Evolutionary conservation across 331 rosid genomes (phyloP).

Genomic region (Acacia pycnantha): DNA sequence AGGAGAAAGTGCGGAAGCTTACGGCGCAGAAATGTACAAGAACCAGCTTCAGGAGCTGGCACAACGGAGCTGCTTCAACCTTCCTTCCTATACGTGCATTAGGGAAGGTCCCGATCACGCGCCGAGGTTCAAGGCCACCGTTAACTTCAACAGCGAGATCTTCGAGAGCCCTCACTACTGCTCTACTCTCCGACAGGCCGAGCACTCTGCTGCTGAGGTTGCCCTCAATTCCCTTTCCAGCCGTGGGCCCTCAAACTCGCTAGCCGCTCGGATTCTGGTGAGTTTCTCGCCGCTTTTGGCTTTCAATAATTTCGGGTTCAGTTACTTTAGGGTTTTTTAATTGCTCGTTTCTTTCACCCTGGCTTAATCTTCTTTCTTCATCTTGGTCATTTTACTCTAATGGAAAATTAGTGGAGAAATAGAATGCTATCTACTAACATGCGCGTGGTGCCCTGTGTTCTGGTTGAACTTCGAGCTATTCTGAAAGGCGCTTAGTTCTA

Average conservation of each 20-base stretch:
- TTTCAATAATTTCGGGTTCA: not conserved
- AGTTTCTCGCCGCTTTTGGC: conserved; percentile 24
- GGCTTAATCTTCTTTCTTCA: conserved; percentile 16
- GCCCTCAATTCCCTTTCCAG: conserved; percentile 83
- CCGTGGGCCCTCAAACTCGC: conserved; percentile 97
- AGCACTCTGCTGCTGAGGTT: conserved; percentile 98
- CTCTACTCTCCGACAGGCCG: conserved; percentile 91
- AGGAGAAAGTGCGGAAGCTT: conserved; percentile 26
- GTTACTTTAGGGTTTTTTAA: conserved; percentile 21
- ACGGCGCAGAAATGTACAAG: conserved; percentile 82
- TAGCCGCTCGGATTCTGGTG: conserved; percentile 90
- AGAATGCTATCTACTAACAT: conserved; percentile 17
- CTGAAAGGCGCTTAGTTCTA: not conserved
- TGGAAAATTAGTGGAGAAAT: not conserved
- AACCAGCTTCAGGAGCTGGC: conserved; percentile 99
- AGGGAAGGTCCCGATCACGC: conserved; percentile 99
- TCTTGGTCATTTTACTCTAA: not conserved
- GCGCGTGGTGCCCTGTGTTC: conserved; percentile 6
- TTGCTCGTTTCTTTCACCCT: not conserved
- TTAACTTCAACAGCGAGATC: conserved; percentile 95
- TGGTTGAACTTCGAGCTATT: not conserved
- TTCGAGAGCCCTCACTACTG: conserved; percentile 89
- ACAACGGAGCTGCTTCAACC: conserved; percentile 97
- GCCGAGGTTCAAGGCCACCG: conserved; percentile 94
- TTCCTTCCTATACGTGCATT: conserved; percentile 89